Percentiles rank a stretch among this genome's conserved stretches.
phyloP scores from a whole-genome alignment of 345 rosid genomes.

The Orychophragmus violaceus region DNA sequence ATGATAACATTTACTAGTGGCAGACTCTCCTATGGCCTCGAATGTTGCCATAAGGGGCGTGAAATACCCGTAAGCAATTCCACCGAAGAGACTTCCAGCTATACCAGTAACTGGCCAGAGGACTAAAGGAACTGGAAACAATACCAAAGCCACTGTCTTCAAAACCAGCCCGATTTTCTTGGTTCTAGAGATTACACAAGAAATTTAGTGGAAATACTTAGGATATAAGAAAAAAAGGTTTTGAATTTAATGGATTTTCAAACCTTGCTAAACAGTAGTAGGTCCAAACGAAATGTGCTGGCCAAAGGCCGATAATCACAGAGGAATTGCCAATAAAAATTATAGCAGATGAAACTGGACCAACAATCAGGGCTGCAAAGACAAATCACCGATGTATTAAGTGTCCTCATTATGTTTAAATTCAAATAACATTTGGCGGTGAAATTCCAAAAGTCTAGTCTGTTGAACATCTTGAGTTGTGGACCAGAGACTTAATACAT shows the following conservation, averaged over 20 bases:
- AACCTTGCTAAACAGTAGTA: slow-evolving; percentile 69
- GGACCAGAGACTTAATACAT: not conserved
- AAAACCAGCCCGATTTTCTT: slow-evolving; percentile 63
- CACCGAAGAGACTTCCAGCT: slow-evolving; percentile 61
- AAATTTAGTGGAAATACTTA: not conserved
- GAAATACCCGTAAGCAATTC: slow-evolving; percentile 69
- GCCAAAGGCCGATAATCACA: slow-evolving; percentile 71
- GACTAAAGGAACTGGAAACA: slow-evolving; percentile 58
- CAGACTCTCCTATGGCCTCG: slow-evolving; percentile 60
- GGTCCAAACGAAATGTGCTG: slow-evolving; percentile 75
- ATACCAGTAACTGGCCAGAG: slow-evolving; percentile 69
- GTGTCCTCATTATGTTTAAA: too few species aligned
- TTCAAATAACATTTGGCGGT: too few species aligned
- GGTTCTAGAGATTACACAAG: slow-evolving; percentile 36
- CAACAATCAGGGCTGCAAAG: slow-evolving; percentile 42
- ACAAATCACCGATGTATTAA: too few species aligned
- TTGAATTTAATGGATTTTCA: not conserved
- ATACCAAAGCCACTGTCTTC: slow-evolving; percentile 50
- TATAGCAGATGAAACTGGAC: slow-evolving; percentile 50
- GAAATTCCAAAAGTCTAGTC: too few species aligned
- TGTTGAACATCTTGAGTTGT: not conserved
- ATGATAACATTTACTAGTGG: slow-evolving; percentile 58
- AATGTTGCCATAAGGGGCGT: slow-evolving; percentile 74
- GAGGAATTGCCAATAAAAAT: slow-evolving; percentile 50
- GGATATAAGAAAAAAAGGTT: not conserved